Conservation (phyloP, 2,329 filamentous ascomycete genomes). For the Colletotrichum liaoningense region DNA sequence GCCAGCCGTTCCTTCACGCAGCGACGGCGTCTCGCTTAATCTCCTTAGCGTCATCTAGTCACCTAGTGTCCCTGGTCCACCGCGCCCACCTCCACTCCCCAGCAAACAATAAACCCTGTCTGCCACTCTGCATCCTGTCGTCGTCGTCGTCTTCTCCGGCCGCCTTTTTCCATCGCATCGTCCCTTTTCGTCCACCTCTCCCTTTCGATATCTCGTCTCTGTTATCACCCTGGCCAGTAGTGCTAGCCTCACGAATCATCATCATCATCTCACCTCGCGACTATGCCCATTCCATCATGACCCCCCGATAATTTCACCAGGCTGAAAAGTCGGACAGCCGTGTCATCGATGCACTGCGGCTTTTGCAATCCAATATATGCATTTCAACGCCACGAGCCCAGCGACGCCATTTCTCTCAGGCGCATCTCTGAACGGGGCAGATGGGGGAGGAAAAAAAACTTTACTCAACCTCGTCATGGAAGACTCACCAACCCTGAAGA, state of each 20-base stretch:
- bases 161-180: constrained; percentile 5
- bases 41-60: constrained; percentile 36
- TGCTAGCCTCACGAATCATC: not conserved
- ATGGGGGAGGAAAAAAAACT: not conserved
- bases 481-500: not conserved
- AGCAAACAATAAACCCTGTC: constrained; percentile 35
- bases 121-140: not conserved
- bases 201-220: constrained; percentile 1
- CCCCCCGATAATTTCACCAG: not conserved
- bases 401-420: not conserved
- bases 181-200: constrained; percentile 19
- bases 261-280: not conserved
- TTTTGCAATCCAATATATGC: not conserved
- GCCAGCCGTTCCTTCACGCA: constrained; percentile 37
- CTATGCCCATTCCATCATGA: not conserved
- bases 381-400: not conserved
- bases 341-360: not conserved
- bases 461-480: not conserved
- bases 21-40: constrained; percentile 37
- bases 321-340: not conserved
- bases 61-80: constrained; percentile 32
- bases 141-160: constrained; percentile 21
- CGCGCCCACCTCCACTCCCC: constrained; percentile 29
- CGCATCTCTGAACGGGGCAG: not conserved
- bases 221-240: not conserved